phyloP scores from a whole-genome alignment of 352 stramenopile genomes.

The Phytopythium oedochilum region DNA sequence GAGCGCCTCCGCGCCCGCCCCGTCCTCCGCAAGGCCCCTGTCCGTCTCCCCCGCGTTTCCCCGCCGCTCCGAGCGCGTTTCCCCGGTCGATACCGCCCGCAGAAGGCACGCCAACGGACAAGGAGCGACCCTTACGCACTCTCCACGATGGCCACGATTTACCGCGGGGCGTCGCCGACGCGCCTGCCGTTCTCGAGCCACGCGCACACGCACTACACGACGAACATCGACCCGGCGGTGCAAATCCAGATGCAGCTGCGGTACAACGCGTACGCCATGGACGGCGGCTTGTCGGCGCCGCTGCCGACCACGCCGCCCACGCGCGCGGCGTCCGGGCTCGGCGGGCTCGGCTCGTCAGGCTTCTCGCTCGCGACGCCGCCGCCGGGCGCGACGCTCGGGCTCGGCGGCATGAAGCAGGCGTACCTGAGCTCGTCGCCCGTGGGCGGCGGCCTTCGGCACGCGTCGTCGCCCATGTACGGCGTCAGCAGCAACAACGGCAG shows the following conservation, averaged over 20 bases:
- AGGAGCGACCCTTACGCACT: neutral
- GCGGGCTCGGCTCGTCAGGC: constrained; percentile 2
- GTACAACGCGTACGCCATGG: constrained; percentile 40
- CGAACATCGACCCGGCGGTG: constrained; percentile 27
- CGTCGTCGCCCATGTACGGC: constrained; percentile 16
- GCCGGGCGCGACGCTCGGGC: constrained; percentile 31
- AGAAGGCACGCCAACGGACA: neutral
- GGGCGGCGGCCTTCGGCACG: constrained; percentile 1
- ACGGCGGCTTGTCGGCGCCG: constrained; percentile 40
- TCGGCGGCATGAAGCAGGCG: constrained; percentile 24
- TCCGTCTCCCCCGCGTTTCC: neutral
- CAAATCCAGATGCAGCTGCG: constrained; percentile 59
- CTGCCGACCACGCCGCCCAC: constrained; percentile 23
- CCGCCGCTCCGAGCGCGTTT: neutral
- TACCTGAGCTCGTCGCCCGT: constrained; percentile 11
- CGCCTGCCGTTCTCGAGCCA: constrained; percentile 47
- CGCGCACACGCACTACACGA: constrained; percentile 63
- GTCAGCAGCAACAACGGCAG: constrained; percentile 10
- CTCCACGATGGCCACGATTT: constrained; percentile 55
- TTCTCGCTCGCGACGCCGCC: constrained; percentile 21
- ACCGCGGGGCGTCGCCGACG: constrained; percentile 50
- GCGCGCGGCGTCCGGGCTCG: constrained; percentile 5
- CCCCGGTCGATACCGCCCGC: neutral
- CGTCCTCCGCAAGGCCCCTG: neutral
- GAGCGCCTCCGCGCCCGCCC: neutral